Base-by-base conservation (phyloP, 345 rosid species). In the Geranium rotundifolium region DNA sequence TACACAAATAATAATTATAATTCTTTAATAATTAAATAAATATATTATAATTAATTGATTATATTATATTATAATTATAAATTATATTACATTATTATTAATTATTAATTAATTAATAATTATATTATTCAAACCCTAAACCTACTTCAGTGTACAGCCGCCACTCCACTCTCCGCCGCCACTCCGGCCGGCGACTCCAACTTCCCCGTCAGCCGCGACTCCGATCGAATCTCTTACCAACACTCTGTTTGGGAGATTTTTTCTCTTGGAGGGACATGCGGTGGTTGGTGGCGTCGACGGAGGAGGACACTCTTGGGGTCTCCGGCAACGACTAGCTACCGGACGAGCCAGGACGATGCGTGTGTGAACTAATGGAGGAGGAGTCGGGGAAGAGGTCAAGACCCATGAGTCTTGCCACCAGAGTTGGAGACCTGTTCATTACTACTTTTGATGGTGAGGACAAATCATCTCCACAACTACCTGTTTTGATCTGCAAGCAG, bases 341-440 rank as follows among this genome's bases (percentile, higher is more conserved):
- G 27, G 27, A 23, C 2, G 27, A 23, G 3, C 84, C 88, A 72
- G 8, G 71, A 9, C 18, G 31, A 29, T 62, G 67, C 65, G 57
- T 73, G 57, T n/a, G 67, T 71, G 19, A 71, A 72, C 39, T 37
- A 15, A 29, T 23, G n/a, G 29, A 54, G 39, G 72, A 30, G 13
- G 81, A 54, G 3, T 80, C 93, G 1, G 98, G 95, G 58, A 85
- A 86, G 71, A 85, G 81, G 61, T 92, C 98, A 19, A 92, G 95
- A 60, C 98, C 98, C 98, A 92, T 92, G 30, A 92, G 86, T 62
- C 96, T 78, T n/a, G 96, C 98, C 0, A 92, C 93, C 55, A 92
- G 73, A 60, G 75, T 89, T 34, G 98, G 93, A 18, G 98, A 87
- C 64, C 77, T 66, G 79, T 76, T 74, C 29, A 76, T 80, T 59